Base-by-base conservation (phyloP, 2,329 filamentous ascomycete species). In the Phyllosticta citriasiana region DNA sequence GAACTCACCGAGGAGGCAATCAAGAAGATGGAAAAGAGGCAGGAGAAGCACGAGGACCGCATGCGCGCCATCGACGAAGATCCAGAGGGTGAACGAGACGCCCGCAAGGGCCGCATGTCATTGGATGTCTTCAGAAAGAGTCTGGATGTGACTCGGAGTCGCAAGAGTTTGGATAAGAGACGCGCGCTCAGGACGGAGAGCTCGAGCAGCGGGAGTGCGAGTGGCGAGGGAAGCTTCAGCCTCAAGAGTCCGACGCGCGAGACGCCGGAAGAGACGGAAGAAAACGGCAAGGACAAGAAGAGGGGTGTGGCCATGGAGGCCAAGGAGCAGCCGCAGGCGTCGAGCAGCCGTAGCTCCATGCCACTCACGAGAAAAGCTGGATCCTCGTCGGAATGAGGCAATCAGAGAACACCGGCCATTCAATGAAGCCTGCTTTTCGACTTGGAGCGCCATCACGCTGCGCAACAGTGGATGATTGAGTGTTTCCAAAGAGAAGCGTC, bases 1-100 rank as follows among this genome's bases (percentile, higher is more conserved):
- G 83, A 88, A 64, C 74, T 93, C 59, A 93, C 89, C 0, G 73
- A 78, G 52, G 76, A 83, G 65, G 83, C 83, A 1, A 83, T 85
- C 64, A 51, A 57, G 6, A 56, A 59, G 47, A 55, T 59, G 26
- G 33, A 63, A 25, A 57, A 60, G 53, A 55, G 52, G 55, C 57
- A 63, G 14, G 47, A 55, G 40, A 59, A 57, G 24, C 51, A 64
- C 6, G 55, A 57, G 9, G 58, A 62, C n/a, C 51, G 55, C 35
- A 52, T 60, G 19, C 40, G 58, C 6, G 25, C 33, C 7, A 40
- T 60, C 3, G 58, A 60, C 24, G 58, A 60, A 35, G 26, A 25
- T 14, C 52, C 52, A 19, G 58, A 60, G 12, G 58, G 55, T 19
- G 52, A 60, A 25, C 40, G 52, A 26, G 40, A 47, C 14, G 40